Base-by-base conservation (phyloP, 2,329 filamentous ascomycete species). In the Davidsoniella eucalypti region DNA sequence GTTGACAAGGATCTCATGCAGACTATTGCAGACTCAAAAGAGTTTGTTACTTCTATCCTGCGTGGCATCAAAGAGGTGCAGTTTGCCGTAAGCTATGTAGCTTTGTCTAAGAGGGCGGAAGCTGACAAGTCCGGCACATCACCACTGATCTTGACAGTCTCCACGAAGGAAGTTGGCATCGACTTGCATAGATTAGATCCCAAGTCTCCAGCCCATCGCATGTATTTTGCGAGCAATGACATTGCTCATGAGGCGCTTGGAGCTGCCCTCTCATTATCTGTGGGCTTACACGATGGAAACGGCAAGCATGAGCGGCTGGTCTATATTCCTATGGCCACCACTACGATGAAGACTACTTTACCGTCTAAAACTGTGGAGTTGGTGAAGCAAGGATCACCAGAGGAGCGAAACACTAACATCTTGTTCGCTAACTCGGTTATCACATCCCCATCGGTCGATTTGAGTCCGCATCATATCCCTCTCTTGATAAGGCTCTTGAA, bases 261-360 rank as follows among this genome's bases (percentile, higher is more conserved):
- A 18, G 92, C 90, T 16, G 92, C 88, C 3, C 78, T 98, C 39
- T 94, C 92, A 1, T 84, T 98, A 51, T 90, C 90, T 0, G 73
- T 96, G 52, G 92, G 87, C 38, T 72, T 98, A 36, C 88, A 95
- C 59, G 87, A 95, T 61, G 86, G 87, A n/a, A 78, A 82, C 25
- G 84, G 83, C 7, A 84, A 84, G 58, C 82, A 86, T 0, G 87
- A 95, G 61, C 80, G 90, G 49, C 74, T 98, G 52, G 67, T 94
- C 18, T 98, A 98, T 62, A 77, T 98, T 41, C 92, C 92, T 0
- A 96, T 98, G 92, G 85, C 90, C 17, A 98, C 92, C 1, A 94
- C 88, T 2, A 98, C 81, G 0, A 78, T 96, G 53, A 87, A 90
- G 63, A 96, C 92, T 0, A 98, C 93, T 0, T 67, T 96, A 6